phyloP scores from a whole-genome alignment of 2,329 filamentous ascomycete species.

The Colletotrichum chlorophyti region DNA sequence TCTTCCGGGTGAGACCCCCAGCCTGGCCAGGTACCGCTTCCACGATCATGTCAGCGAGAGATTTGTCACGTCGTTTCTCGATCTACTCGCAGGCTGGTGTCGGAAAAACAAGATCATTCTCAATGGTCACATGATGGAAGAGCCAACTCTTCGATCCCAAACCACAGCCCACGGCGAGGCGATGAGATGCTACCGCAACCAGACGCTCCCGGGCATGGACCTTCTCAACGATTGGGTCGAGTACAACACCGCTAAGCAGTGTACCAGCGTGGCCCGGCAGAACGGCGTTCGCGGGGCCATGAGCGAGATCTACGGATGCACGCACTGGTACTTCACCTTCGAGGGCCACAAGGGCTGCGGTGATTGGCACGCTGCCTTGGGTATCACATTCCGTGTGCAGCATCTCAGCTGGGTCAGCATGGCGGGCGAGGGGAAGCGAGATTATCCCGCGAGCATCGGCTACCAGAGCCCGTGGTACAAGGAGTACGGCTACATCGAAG shows the following conservation, averaged over 20 bases:
- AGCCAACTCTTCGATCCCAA: constrained; percentile 38
- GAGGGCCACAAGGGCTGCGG: constrained; percentile 41
- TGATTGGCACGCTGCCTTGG: constrained; percentile 42
- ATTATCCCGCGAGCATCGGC: constrained; percentile 39
- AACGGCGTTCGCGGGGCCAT: constrained; percentile 36
- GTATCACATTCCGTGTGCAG: constrained; percentile 40
- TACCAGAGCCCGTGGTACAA: constrained; percentile 42
- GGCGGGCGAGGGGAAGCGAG: constrained; percentile 40
- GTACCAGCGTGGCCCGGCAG: constrained; percentile 38
- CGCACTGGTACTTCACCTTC: constrained; percentile 40
- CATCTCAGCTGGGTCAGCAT: constrained; percentile 41
- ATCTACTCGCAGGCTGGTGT: constrained; percentile 38
- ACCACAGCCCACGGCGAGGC: constrained; percentile 39
- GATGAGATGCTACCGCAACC: constrained; percentile 40
- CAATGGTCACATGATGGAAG: constrained; percentile 42
- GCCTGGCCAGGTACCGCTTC: constrained; percentile 35
- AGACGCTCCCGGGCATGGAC: constrained; percentile 40
- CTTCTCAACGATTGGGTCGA: constrained; percentile 38
- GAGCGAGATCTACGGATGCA: constrained; percentile 40
- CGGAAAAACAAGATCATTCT: constrained; percentile 34
- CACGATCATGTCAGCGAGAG: constrained; percentile 40
- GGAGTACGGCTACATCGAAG: constrained; percentile 39
- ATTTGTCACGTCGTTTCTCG: constrained; percentile 39
- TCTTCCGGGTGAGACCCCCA: constrained; percentile 34
- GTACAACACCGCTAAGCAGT: constrained; percentile 41